Base-by-base conservation (phyloP, 164 flowering plant genomes). In the Berberis thunbergii region DNA sequence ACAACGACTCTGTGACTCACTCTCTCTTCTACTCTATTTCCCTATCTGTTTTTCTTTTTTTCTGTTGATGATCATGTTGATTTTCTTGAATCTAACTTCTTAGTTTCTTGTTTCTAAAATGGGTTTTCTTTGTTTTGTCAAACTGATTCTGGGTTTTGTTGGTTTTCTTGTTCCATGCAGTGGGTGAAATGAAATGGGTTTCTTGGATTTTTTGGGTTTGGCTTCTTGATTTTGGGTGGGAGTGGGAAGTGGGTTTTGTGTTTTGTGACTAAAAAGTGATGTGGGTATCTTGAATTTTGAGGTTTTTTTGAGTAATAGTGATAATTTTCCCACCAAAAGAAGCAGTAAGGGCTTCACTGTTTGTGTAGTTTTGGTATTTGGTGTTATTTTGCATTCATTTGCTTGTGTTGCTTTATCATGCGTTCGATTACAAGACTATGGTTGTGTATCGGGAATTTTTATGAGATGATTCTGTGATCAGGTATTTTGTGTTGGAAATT, bases 1-100 rank as follows among this genome's bases (percentile, higher is more conserved):
- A 26, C 26, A 26, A 26, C 26, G 26, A 26, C 26, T 26, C 26
- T 26, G 26, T 26, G 26, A 26, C 0, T 26, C 26, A 26, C 26
- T 26, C 26, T 71, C 52, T 66, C 26, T 26, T 26, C 26, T 26
- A 26, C 68, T 70, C 70, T 26, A 74, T 67, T 58, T 65, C 62
- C 67, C 67, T 60, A 64, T 52, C 50, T 44, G 8, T 42, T 7
- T 43, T 46, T 41, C 46, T 9, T 1, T 39, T 49, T 41, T 62
- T 48, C n/a, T 39, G 41, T 52, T 6, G 4, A 52, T 10, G 11
- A 4, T 52, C 26, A 26, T 26, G 26, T 26, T 26, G 26, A 26
- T 26, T 26, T 26, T 26, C 26, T 26, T 26, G 26, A 26, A 26
- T 26, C 26, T 26, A 26, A 26, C 26, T 26, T 26, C 26, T 26